Conservation (phyloP, 306 rosid species). For the Sphenostylis stenocarpa region DNA sequence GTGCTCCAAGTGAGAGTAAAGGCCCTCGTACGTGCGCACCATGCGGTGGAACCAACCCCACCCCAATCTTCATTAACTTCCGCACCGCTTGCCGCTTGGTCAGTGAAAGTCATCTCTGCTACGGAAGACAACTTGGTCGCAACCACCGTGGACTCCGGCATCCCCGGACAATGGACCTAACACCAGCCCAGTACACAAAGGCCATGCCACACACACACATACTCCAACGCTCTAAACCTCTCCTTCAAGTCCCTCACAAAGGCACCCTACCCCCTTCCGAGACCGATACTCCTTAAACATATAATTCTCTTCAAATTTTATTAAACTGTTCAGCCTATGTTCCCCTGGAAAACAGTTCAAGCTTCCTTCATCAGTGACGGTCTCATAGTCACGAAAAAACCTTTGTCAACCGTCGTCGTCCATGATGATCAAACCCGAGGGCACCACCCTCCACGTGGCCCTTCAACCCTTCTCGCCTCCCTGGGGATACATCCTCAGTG, state of each 20-base stretch:
- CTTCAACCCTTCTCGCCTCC: constrained; percentile 53
- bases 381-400: constrained; percentile 49
- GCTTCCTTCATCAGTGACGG: constrained; percentile 24
- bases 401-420: constrained; percentile 84
- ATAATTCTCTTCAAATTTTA: constrained; percentile 53
- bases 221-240: constrained; percentile 51
- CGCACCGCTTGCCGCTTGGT: constrained; percentile 66
- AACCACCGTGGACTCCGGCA: constrained; percentile 54
- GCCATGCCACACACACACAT: constrained; percentile 81
- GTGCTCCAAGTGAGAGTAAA: constrained; percentile 51
- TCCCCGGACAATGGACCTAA: constrained; percentile 44
- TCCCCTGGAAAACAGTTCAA: constrained; percentile 53
- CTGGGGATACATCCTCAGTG: constrained; percentile 62
- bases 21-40: constrained; percentile 41
- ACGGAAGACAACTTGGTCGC: constrained; percentile 43
- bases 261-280: constrained; percentile 44
- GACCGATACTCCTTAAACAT: constrained; percentile 52
- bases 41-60: constrained; percentile 61
- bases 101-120: constrained; percentile 53
- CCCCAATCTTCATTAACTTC: constrained; percentile 50
- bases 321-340: constrained; percentile 59
- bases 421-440: constrained; percentile 66
- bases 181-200: constrained; percentile 81
- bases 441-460: constrained; percentile 57
- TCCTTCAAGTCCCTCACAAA: constrained; percentile 65